Evolutionary conservation across 2,329 filamentous ascomycete genomes (phyloP).

Genomic region (Ophiocordyceps camponoti-saundersi): DNA sequence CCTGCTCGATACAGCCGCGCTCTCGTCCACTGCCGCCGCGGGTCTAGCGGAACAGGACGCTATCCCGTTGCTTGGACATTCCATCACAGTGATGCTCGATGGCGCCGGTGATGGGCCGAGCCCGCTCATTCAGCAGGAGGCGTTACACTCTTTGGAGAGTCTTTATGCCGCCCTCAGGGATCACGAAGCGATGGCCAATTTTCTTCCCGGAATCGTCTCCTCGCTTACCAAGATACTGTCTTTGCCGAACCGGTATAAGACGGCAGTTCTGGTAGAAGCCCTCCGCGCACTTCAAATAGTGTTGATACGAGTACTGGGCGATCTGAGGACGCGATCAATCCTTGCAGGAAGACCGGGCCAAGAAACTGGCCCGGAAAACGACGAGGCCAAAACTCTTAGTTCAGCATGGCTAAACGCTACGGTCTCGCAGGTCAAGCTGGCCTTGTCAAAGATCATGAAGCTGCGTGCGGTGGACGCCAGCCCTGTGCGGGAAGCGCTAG

Average conservation of each 20-base stretch:
- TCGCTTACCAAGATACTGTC: constrained; percentile 60
- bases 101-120: constrained; percentile 48
- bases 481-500: constrained; percentile 52
- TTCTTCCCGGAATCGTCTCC: constrained; percentile 79
- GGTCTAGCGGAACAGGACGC: constrained; percentile 38
- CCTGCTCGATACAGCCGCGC: constrained; percentile 43
- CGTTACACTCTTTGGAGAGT: constrained; percentile 44
- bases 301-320: constrained; percentile 37
- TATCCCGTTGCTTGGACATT: constrained; percentile 66
- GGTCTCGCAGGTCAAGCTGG: constrained; percentile 63
- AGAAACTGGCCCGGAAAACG: constrained; percentile 9
- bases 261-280: constrained; percentile 42
- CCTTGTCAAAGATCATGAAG: constrained; percentile 60
- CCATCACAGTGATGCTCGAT: constrained; percentile 65
- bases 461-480: constrained; percentile 52
- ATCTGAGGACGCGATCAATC: constrained; percentile 34
- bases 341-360: constrained; percentile 13
- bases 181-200: constrained; percentile 60
- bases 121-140: constrained; percentile 52
- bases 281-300: constrained; percentile 40
- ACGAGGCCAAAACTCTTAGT: constrained; percentile 22
- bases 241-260: constrained; percentile 41
- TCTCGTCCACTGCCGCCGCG: constrained; percentile 28
- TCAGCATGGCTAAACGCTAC: constrained; percentile 65
- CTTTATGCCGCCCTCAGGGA: constrained; percentile 51